A percentile compares a stretch with the other conserved stretches of the same genome.
These are phyloP conservation scores for Penicillium odoratum DNA, from an alignment of 495 filamentous ascomycete species.

Conservation along the genomic window DNA sequence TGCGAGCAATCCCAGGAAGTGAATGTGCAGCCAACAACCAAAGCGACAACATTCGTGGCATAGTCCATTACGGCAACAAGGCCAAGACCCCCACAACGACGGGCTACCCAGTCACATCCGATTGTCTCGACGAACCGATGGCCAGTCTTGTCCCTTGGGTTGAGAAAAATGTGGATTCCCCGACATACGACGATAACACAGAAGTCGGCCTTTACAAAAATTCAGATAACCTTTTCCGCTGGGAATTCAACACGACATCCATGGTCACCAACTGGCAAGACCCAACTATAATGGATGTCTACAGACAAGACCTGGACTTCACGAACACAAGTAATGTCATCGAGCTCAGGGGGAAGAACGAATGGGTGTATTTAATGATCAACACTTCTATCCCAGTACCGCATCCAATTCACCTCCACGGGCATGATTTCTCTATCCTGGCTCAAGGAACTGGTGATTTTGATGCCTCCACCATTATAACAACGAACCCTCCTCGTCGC, in stretches of 20 bases:
- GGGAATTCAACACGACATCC: slow-evolving; percentile 25
- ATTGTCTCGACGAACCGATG: slow-evolving; percentile 12
- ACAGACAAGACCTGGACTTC: slow-evolving; percentile 18
- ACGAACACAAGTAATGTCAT: slow-evolving; percentile 17
- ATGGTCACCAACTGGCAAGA: slow-evolving; percentile 26
- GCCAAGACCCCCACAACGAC: slow-evolving; percentile 5
- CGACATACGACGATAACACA: slow-evolving; percentile 12
- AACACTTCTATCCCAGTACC: slow-evolving; percentile 21
- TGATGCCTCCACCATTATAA: not conserved
- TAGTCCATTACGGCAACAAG: slow-evolving; percentile 56
- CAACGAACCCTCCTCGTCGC: slow-evolving; percentile 13
- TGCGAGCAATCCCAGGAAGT: slow-evolving; percentile 55
- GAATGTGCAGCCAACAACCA: slow-evolving; percentile 45
- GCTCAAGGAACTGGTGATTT: slow-evolving; percentile 15
- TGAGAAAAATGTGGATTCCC: slow-evolving; percentile 10
- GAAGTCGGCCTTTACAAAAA: slow-evolving; percentile 17
- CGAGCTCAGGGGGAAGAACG: slow-evolving; percentile 48
- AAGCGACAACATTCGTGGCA: slow-evolving; percentile 53
- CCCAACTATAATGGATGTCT: slow-evolving; percentile 22
- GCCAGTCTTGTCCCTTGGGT: slow-evolving; percentile 15
- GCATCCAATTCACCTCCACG: slow-evolving; percentile 28
- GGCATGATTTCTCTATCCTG: slow-evolving; percentile 27
- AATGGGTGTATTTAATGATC: slow-evolving; percentile 58
- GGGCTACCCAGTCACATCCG: not conserved
- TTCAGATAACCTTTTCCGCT: slow-evolving; percentile 20